Percentiles rank a stretch among this genome's conserved stretches.
These are phyloP conservation scores for Leptomonas seymouri DNA, from an alignment of 208 protist species.

Conservation along the genomic window DNA sequence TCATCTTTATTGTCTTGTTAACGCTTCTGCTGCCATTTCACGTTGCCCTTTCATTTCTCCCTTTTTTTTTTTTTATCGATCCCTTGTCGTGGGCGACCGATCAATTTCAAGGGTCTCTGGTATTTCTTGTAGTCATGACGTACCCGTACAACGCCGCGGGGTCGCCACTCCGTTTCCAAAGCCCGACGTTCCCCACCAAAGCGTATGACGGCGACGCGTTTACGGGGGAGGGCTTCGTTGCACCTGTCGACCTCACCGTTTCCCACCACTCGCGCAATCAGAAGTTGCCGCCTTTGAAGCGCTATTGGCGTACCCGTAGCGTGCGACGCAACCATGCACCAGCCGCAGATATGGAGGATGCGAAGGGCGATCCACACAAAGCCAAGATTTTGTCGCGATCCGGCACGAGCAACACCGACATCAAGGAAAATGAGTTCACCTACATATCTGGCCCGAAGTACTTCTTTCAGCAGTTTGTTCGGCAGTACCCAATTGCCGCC, in stretches of 20 bases:
- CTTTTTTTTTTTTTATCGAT: background rate
- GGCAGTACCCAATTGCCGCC: constrained; percentile 66
- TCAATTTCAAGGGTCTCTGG: background rate
- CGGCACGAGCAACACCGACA: constrained; percentile 11
- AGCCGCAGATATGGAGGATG: constrained; percentile 37
- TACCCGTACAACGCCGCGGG: background rate
- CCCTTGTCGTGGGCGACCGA: background rate
- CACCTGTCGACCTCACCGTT: constrained; percentile 57
- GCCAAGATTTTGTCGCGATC: constrained; percentile 15
- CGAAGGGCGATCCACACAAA: constrained; percentile 7
- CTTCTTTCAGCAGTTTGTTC: constrained; percentile 81
- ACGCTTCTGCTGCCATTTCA: no score
- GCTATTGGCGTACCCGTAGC: constrained; percentile 54
- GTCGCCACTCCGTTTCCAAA: constrained; percentile 10
- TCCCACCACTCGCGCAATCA: constrained; percentile 38
- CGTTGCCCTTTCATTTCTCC: background rate
- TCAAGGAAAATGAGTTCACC: constrained; percentile 45
- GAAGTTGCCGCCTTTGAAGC: constrained; percentile 40
- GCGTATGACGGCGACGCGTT: constrained; percentile 4
- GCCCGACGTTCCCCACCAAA: constrained; percentile 6
- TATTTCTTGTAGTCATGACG: constrained; percentile 12
- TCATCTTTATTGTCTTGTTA: no score
- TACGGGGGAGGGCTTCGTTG: constrained; percentile 15
- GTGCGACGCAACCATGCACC: constrained; percentile 41
- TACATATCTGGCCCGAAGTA: constrained; percentile 78